Conservation (phyloP, 2,329 filamentous ascomycete genomes). For the Aspergillus sclerotialis region DNA sequence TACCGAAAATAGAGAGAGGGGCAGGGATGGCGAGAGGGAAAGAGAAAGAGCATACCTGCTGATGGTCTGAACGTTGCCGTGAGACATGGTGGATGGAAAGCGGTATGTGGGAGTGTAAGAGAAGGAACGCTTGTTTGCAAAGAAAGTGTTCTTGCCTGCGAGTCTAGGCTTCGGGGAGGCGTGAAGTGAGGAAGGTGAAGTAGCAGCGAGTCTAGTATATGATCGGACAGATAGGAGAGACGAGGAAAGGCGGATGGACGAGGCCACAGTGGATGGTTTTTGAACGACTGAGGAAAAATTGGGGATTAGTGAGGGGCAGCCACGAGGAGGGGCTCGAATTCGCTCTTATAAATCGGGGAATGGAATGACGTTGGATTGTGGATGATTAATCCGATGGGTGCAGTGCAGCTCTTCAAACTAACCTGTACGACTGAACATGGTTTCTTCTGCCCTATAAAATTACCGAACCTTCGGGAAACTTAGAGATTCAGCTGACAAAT, state of each 20-base stretch:
- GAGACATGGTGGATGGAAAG: constrained; percentile 32
- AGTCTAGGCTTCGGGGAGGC: too few relatives aligned
- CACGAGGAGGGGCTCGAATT: constrained; percentile 14
- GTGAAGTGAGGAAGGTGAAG: too few relatives aligned
- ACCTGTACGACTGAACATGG: too few relatives aligned
- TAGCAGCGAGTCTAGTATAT: constrained; percentile 4
- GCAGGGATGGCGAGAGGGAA: neutral
- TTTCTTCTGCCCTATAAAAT: too few relatives aligned
- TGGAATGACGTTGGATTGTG: constrained; percentile 1
- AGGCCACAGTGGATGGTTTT: constrained; percentile 23
- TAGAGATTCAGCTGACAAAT: too few relatives aligned
- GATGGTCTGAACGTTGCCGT: constrained; percentile 17
- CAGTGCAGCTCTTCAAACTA: too few relatives aligned
- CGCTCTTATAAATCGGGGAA: neutral
- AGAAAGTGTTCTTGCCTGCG: too few relatives aligned
- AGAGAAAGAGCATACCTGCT: constrained; percentile 14
- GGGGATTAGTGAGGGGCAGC: constrained; percentile 15
- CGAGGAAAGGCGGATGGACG: constrained; percentile 12
- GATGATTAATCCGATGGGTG: constrained; percentile 1
- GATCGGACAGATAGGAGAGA: constrained; percentile 10
- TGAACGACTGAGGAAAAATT: constrained; percentile 8
- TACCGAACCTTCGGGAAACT: too few relatives aligned
- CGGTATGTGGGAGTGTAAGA: constrained; percentile 25
- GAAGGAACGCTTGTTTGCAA: constrained; percentile 23
- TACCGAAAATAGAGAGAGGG: too few relatives aligned